phyloP scores from a whole-genome alignment of 78 protist genomes.

The Capsaspora owczarzaki region DNA sequence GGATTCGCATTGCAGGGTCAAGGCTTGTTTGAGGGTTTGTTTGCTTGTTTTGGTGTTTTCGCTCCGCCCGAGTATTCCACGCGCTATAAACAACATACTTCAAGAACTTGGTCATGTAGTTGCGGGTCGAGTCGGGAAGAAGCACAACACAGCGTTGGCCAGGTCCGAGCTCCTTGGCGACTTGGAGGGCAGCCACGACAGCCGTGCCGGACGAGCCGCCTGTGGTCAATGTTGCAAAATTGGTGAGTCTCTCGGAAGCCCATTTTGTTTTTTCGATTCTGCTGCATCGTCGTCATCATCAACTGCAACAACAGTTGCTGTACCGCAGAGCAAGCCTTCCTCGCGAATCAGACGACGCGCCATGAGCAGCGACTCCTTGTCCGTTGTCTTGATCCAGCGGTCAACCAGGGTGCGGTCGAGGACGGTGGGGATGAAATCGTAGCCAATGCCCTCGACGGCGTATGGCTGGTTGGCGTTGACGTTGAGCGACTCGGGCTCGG shows the following conservation, averaged over 20 bases:
- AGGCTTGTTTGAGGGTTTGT: too few relatives aligned
- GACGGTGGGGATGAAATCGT: constrained; percentile 78
- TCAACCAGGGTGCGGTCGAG: constrained; percentile 45
- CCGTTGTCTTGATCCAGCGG: constrained; percentile 76
- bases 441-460: constrained; percentile 89
- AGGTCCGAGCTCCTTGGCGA: constrained; percentile 48
- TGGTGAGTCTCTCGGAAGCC: too few relatives aligned
- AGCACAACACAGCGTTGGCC: constrained; percentile 69
- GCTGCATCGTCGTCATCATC: too few relatives aligned
- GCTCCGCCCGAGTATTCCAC: too few relatives aligned
- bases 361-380: constrained; percentile 68
- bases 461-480: neutral
- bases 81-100: too few relatives aligned
- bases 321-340: constrained; percentile 73
- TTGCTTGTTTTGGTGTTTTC: too few relatives aligned
- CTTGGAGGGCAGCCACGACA: constrained; percentile 65
- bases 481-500: constrained; percentile 66
- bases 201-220: constrained; percentile 75
- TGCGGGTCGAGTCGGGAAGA: constrained; percentile 78
- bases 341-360: constrained; percentile 72
- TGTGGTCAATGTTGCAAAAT: too few relatives aligned
- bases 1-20: too few relatives aligned
- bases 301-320: too few relatives aligned
- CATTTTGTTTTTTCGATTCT: too few relatives aligned
- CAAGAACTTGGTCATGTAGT: constrained; percentile 86